Evolutionary conservation across 2,329 filamentous ascomycete genomes (phyloP), one percentile per base, ranked within the genome.

Genomic region (Penicillium sp.): DNA sequence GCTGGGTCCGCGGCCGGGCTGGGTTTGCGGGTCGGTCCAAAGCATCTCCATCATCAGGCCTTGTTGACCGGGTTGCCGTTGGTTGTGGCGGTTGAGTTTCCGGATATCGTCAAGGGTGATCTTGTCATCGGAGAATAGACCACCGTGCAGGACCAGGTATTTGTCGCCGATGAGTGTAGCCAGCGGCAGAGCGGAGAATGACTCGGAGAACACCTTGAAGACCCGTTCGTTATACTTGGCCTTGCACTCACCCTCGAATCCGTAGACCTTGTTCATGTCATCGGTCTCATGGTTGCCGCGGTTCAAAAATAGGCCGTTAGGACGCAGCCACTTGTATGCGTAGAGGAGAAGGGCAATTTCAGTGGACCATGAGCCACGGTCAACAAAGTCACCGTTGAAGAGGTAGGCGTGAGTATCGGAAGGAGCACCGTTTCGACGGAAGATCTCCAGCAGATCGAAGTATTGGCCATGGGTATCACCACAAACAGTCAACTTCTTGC

Each of bases 11-110:
- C 94, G 86, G 46, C 94, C 94, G 23, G 89, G 86, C 62, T 86
- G 81, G 0, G 89, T 82, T 72, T 99, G 94, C 2, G 94, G 94
- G 69, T 99, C 94, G 1, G 94, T 97, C 94, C 94, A 99, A 40
- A 99, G 83, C 94, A 99, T 99, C 76, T 99, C 94, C 94, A 99
- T 99, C 94, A 99, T 99, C 64, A 99, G 78, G 12, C 94, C 94
- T 42, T 89, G 78, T 72, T 99, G 94, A 26, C 94, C 94, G 2
- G 94, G 93, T 67, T 97, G 93, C 55, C 90, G 84, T 75, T 97
- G 94, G 70, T 84, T 86, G 76, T 97, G 92, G 60, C 93, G 83
- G 75, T 97, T 87, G 51, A 97, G 80, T 76, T 96, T 95, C 61
- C 94, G 85, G 62, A 99, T 95, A 68, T 99, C 93, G 61, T 97